Evolutionary conservation across 768 basidiomycete species (phyloP).

Genomic region (Boletus tylopilopsis): DNA sequence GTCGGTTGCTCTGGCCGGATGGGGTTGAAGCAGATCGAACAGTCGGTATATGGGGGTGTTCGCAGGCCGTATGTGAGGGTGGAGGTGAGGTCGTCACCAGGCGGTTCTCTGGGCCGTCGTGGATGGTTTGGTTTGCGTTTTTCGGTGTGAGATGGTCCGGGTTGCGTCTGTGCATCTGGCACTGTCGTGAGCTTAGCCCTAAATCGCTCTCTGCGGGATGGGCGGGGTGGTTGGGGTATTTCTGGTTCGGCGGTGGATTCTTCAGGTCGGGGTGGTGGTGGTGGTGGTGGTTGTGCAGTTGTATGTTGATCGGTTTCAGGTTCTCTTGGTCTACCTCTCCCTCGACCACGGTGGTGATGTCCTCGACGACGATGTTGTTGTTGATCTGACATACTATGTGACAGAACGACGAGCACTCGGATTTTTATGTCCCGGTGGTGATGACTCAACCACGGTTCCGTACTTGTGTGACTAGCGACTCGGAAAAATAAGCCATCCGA

Average conservation of each 20-base stretch:
- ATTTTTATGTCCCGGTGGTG: too few species aligned
- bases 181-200: slow-evolving; percentile 33
- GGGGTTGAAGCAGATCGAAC: slow-evolving; percentile 77
- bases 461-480: slow-evolving; percentile 36
- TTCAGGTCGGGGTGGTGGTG: background rate
- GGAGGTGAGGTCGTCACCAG: slow-evolving; percentile 68
- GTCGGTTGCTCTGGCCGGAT: slow-evolving; percentile 77
- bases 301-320: background rate
- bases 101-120: slow-evolving; percentile 9
- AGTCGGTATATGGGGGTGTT: slow-evolving; percentile 72
- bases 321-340: slow-evolving; percentile 1
- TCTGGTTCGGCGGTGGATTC: background rate
- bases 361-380: background rate
- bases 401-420: too few species aligned
- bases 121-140: slow-evolving; percentile 4
- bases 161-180: slow-evolving; percentile 2
- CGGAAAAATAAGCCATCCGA: slow-evolving; percentile 50
- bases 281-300: background rate
- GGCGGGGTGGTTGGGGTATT: slow-evolving; percentile 6
- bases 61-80: slow-evolving; percentile 62
- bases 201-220: slow-evolving; percentile 35
- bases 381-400: slow-evolving; percentile 1
- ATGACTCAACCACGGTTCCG: slow-evolving; percentile 9
- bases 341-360: background rate
- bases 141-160: background rate